These are phyloP conservation scores for Diospyros kaki DNA, from an alignment of 148 eudicot species.

Conservation along the genomic window DNA sequence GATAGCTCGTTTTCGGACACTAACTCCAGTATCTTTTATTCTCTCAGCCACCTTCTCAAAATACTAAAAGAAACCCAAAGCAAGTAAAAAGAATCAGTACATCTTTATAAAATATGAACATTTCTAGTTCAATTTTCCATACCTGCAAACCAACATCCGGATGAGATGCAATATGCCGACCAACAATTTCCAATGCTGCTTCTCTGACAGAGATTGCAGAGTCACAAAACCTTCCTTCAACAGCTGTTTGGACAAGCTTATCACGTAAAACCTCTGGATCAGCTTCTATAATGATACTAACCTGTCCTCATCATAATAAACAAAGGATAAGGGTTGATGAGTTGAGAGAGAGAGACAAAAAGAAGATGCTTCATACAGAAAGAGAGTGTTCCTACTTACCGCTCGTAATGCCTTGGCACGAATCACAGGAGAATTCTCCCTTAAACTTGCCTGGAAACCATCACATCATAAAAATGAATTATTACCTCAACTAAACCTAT, in stretches of 20 bases:
- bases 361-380: neutral
- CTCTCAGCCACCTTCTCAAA: slow-evolving; percentile 95
- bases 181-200: slow-evolving; percentile 98
- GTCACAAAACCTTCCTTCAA: slow-evolving; percentile 97
- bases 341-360: neutral
- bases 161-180: slow-evolving; percentile 59
- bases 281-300: slow-evolving; percentile 94
- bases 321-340: slow-evolving; percentile 9
- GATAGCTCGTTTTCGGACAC: slow-evolving; percentile 44
- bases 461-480: slow-evolving; percentile 5
- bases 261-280: slow-evolving; percentile 95
- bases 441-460: slow-evolving; percentile 70
- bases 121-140: slow-evolving; percentile 17
- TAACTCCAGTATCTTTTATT: slow-evolving; percentile 82
- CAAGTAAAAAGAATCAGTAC: neutral
- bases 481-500: neutral
- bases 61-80: slow-evolving; percentile 43
- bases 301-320: slow-evolving; percentile 48
- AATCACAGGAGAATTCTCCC: slow-evolving; percentile 91
- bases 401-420: slow-evolving; percentile 96
- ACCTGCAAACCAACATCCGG: slow-evolving; percentile 94
- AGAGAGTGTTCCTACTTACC: slow-evolving; percentile 43
- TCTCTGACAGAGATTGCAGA: slow-evolving; percentile 94
- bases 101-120: neutral
- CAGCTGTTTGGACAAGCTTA: slow-evolving; percentile 81